These are phyloP conservation scores for Penicillium oxalicum DNA, from an alignment of 2,329 filamentous ascomycete species.

Conservation along the genomic window DNA sequence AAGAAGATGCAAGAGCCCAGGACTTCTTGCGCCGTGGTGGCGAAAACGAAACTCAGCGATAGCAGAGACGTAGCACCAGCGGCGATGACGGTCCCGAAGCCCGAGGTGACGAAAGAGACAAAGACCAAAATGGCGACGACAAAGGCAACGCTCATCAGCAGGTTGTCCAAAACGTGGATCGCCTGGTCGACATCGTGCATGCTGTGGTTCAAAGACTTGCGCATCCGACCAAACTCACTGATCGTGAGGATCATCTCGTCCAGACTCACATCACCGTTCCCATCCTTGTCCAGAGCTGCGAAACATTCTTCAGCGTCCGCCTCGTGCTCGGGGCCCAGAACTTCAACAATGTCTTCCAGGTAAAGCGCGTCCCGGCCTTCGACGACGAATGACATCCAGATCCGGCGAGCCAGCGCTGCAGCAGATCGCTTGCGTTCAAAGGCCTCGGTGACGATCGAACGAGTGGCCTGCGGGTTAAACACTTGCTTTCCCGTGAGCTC, in stretches of 20 bases:
- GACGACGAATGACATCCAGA: constrained; percentile 97
- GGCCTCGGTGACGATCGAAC: constrained; percentile 83
- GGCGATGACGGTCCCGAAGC: constrained; percentile 76
- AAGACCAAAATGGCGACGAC: constrained; percentile 80
- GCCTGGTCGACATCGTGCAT: constrained; percentile 98
- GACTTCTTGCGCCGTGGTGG: constrained; percentile 85
- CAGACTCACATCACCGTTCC: constrained; percentile 88
- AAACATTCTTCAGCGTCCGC: constrained; percentile 84
- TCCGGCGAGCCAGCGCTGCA: constrained; percentile 84
- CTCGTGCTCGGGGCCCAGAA: constrained; percentile 69
- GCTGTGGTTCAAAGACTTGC: constrained; percentile 82
- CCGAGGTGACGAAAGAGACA: constrained; percentile 81
- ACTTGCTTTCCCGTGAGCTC: constrained; percentile 95
- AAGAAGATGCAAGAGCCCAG: constrained; percentile 98
- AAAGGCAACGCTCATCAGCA: constrained; percentile 74
- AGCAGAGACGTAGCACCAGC: constrained; percentile 88
- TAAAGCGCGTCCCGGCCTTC: constrained; percentile 78
- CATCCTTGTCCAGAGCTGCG: constrained; percentile 70
- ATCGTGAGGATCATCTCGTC: constrained; percentile 92
- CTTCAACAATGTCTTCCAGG: constrained; percentile 76
- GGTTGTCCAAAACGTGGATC: constrained; percentile 80
- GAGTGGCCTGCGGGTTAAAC: constrained; percentile 85
- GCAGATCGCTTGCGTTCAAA: constrained; percentile 77
- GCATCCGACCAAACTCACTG: constrained; percentile 73
- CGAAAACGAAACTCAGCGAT: constrained; percentile 94